Evolutionary conservation across 768 basidiomycete species (phyloP).

Genomic region (Cyclocybe cylindracea): DNA sequence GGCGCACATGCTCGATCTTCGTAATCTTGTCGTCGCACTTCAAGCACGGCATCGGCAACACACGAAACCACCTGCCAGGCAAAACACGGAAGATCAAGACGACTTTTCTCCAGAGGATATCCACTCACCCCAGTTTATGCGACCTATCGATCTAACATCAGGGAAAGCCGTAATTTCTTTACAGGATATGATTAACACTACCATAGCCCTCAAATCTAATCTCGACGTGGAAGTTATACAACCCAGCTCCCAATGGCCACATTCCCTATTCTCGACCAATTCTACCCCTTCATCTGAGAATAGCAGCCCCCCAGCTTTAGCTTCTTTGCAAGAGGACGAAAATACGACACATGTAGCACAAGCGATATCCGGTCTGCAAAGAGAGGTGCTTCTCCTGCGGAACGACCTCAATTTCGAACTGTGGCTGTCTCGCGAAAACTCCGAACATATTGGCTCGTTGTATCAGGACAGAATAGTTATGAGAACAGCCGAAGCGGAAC

Average conservation of each 20-base stretch:
- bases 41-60: constrained; percentile 26
- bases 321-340: constrained; percentile 13
- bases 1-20: constrained; percentile 66
- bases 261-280: constrained; percentile 37
- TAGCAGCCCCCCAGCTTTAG: constrained; percentile 3
- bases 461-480: constrained; percentile 74
- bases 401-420: constrained; percentile 86
- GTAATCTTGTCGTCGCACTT: constrained; percentile 54
- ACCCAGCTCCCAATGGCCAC: constrained; percentile 54
- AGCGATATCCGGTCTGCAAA: constrained; percentile 70
- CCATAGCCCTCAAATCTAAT: constrained; percentile 72
- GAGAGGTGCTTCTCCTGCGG: constrained; percentile 71
- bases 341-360: constrained; percentile 56
- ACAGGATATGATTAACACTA: constrained; percentile 74
- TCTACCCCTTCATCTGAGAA: constrained; percentile 14
- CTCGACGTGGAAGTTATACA: constrained; percentile 61
- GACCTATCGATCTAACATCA: constrained; percentile 36
- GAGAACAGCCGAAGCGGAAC: constrained; percentile 76
- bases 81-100: background rate
- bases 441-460: constrained; percentile 79
- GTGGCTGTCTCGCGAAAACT: constrained; percentile 81
- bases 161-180: constrained; percentile 54
- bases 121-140: constrained; percentile 26
- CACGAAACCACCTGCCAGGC: background rate
- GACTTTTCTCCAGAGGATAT: background rate